These are phyloP conservation scores for Epicoccum nigrum DNA, from an alignment of 2,329 filamentous ascomycete species.

Conservation along the genomic window DNA sequence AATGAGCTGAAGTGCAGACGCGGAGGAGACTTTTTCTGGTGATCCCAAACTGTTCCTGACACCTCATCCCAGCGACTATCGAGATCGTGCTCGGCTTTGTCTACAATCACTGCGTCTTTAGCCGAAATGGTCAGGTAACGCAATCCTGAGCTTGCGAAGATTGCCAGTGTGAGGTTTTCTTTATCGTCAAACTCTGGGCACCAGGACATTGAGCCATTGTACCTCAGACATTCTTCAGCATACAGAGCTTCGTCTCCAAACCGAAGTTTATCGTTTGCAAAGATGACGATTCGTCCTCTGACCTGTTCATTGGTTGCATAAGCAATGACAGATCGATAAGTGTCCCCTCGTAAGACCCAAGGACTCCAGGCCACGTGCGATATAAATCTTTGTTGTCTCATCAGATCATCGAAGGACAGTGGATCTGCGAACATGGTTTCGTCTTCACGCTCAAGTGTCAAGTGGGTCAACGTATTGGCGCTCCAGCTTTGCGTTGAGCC, in stretches of 20 bases:
- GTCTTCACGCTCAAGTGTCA: slow-evolving; percentile 24
- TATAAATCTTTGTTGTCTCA: slow-evolving; percentile 42
- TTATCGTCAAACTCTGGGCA: slow-evolving; percentile 23
- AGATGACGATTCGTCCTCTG: slow-evolving; percentile 31
- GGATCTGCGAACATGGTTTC: slow-evolving; percentile 22
- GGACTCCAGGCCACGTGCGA: slow-evolving; percentile 50
- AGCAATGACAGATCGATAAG: slow-evolving; percentile 39
- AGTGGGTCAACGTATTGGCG: slow-evolving; percentile 34
- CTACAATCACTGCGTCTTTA: slow-evolving; percentile 30
- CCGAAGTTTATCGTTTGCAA: slow-evolving; percentile 19
- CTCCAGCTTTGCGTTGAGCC: slow-evolving; percentile 35
- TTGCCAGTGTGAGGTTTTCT: slow-evolving; percentile 32
- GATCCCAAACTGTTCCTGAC: slow-evolving; percentile 45
- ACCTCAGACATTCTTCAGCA: slow-evolving; percentile 26
- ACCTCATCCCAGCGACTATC: slow-evolving; percentile 52
- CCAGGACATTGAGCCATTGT: slow-evolving; percentile 41
- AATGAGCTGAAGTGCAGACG: slow-evolving; percentile 48
- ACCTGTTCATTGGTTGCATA: slow-evolving; percentile 46
- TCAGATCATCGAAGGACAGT: slow-evolving; percentile 37
- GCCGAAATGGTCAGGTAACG: slow-evolving; percentile 33
- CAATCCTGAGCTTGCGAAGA: slow-evolving; percentile 40
- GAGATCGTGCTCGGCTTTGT: slow-evolving; percentile 38
- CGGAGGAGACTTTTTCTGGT: slow-evolving; percentile 18
- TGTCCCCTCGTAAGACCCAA: slow-evolving; percentile 33
- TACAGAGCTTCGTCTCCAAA: slow-evolving; percentile 35